A percentile compares a stretch with the other conserved stretches of the same genome.
Conservation (phyloP, 768 basidiomycete genomes). For the Pleurotus sapidus region DNA sequence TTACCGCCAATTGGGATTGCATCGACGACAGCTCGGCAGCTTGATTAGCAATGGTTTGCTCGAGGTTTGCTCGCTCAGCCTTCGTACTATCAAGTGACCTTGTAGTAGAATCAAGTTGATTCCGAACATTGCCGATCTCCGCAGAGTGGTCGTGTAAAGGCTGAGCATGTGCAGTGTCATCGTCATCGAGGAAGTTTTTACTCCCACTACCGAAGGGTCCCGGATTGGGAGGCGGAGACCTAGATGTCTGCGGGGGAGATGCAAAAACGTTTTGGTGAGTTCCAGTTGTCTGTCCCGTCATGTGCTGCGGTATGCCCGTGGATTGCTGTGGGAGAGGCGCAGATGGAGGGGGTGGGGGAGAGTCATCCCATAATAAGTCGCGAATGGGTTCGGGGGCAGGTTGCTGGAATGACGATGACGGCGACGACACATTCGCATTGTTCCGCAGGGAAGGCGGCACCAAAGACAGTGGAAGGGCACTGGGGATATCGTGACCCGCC, state of each 20-base stretch:
- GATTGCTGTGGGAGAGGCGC: conserved; percentile 39
- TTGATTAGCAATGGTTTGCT: conserved; percentile 63
- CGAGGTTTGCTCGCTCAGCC: conserved; percentile 62
- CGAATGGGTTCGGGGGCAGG: conserved; percentile 39
- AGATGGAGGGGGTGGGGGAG: conserved; percentile 21
- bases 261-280: conserved; percentile 17
- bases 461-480: conserved; percentile 65
- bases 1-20: conserved; percentile 79
- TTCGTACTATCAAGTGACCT: conserved; percentile 65
- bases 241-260: conserved; percentile 16
- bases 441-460: conserved; percentile 80
- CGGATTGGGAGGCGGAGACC: conserved; percentile 16
- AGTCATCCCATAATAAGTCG: conserved; percentile 56
- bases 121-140: conserved; percentile 85
- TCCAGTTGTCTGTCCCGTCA: conserved; percentile 20
- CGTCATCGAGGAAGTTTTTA: conserved; percentile 73
- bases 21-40: conserved; percentile 74
- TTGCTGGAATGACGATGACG: conserved; percentile 36
- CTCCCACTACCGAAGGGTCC: conserved; percentile 53
- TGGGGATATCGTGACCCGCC: conserved; percentile 73
- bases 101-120: conserved; percentile 80
- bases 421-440: conserved; percentile 33
- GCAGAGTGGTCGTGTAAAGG: conserved; percentile 71
- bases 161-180: conserved; percentile 48
- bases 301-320: conserved; percentile 28